These are phyloP conservation scores for Phialemonium atrogriseum DNA, from an alignment of 2,329 filamentous ascomycete genomes.

Conservation along the genomic window DNA sequence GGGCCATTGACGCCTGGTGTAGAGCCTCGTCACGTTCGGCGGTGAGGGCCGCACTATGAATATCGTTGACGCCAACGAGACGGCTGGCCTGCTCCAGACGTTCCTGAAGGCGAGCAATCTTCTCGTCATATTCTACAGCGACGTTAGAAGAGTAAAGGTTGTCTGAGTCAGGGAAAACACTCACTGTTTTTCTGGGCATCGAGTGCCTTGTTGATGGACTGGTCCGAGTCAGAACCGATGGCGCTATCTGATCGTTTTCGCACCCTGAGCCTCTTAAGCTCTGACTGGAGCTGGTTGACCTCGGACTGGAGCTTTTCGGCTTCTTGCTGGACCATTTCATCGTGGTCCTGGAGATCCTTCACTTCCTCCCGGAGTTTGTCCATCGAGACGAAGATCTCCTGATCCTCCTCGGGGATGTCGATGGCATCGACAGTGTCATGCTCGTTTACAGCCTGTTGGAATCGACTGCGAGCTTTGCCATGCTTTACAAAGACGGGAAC, in stretches of 20 bases:
- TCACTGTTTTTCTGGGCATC: slow-evolving; percentile 48
- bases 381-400: slow-evolving; percentile 51
- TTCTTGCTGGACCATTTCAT: slow-evolving; percentile 46
- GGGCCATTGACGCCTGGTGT: slow-evolving; percentile 53
- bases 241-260: slow-evolving; percentile 33
- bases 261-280: slow-evolving; percentile 34
- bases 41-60: slow-evolving; percentile 52
- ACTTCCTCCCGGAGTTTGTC: slow-evolving; percentile 55
- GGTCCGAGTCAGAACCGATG: slow-evolving; percentile 33
- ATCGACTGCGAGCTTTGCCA: slow-evolving; percentile 38
- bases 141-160: not conserved
- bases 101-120: slow-evolving; percentile 48
- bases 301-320: slow-evolving; percentile 44
- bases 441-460: slow-evolving; percentile 23
- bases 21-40: slow-evolving; percentile 59
- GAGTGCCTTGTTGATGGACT: slow-evolving; percentile 33
- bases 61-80: slow-evolving; percentile 53
- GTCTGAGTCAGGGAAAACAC: slow-evolving; percentile 17
- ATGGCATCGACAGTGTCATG: slow-evolving; percentile 44
- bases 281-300: slow-evolving; percentile 39
- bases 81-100: slow-evolving; percentile 55
- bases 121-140: slow-evolving; percentile 19
- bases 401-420: slow-evolving; percentile 43
- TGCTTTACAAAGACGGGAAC: slow-evolving; percentile 49
- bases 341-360: slow-evolving; percentile 45